These are phyloP conservation scores for Jacaranda mimosifolia DNA, from an alignment of 257 asterid species.

Conservation along the genomic window DNA sequence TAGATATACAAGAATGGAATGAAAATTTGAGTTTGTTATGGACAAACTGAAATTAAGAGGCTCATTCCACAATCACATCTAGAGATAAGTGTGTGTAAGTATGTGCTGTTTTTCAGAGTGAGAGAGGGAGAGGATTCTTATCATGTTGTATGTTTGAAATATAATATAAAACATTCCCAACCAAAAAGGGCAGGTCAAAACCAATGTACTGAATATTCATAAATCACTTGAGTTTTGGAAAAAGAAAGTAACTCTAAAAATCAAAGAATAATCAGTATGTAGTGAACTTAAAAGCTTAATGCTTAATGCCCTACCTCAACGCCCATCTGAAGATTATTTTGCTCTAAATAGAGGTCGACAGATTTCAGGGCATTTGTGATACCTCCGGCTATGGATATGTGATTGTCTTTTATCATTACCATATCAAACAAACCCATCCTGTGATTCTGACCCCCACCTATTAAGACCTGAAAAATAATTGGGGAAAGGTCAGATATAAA, in stretches of 20 bases:
- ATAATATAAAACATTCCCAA: too few relatives aligned
- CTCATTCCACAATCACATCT: too few relatives aligned
- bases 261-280: neutral
- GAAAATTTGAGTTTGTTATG: too few relatives aligned
- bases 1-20: too few relatives aligned
- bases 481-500: slow-evolving; percentile 20
- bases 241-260: slow-evolving; percentile 11
- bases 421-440: slow-evolving; percentile 97
- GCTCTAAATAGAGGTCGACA: slow-evolving; percentile 76
- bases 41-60: too few relatives aligned
- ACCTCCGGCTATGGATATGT: slow-evolving; percentile 92
- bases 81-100: too few relatives aligned
- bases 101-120: too few relatives aligned
- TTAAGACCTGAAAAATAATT: slow-evolving; percentile 64
- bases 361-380: slow-evolving; percentile 77
- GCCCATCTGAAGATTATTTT: slow-evolving; percentile 81
- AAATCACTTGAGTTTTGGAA: too few relatives aligned
- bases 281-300: slow-evolving; percentile 5
- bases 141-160: too few relatives aligned
- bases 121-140: too few relatives aligned
- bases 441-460: slow-evolving; percentile 97
- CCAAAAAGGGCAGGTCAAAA: too few relatives aligned
- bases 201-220: too few relatives aligned
- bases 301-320: slow-evolving; percentile 74
- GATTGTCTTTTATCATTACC: slow-evolving; percentile 99